Evolutionary conservation across 1,284 basidiomycete species (phyloP).

Genomic region (Naganishia albida): DNA sequence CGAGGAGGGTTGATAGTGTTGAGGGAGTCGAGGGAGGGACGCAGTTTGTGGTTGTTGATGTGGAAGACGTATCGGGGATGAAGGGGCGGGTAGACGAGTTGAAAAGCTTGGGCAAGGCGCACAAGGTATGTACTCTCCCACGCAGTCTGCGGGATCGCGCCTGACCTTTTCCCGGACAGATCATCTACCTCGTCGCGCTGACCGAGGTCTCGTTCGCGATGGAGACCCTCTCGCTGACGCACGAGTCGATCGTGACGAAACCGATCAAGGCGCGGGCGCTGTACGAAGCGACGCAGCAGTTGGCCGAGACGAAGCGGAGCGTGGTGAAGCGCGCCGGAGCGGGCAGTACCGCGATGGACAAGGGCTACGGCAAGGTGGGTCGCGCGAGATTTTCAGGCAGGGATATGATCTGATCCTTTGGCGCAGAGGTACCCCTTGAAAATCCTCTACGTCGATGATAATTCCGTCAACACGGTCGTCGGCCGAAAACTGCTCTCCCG

Average conservation of each 20-base stretch:
- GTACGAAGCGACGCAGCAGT: slow-evolving; percentile 37
- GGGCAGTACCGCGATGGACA: slow-evolving; percentile 20
- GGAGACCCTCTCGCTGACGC: slow-evolving; percentile 22
- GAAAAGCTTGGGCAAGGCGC: background rate
- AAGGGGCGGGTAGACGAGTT: background rate
- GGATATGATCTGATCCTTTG: too few relatives aligned
- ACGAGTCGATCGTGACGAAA: slow-evolving; percentile 45
- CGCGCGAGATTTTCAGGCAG: too few relatives aligned
- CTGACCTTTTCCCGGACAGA: slow-evolving; percentile 9
- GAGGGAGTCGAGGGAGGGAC: background rate
- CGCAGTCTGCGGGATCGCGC: too few relatives aligned
- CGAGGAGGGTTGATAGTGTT: background rate
- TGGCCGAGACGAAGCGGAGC: slow-evolving; percentile 2
- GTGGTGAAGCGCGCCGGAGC: background rate
- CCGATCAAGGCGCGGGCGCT: slow-evolving; percentile 47
- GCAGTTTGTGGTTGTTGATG: slow-evolving; percentile 18
- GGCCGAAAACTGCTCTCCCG: slow-evolving; percentile 36
- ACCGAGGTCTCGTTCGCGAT: slow-evolving; percentile 40
- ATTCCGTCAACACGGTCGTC: slow-evolving; percentile 47
- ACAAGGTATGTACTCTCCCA: slow-evolving; percentile 21
- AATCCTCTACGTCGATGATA: slow-evolving; percentile 52
- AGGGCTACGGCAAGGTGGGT: slow-evolving; percentile 24
- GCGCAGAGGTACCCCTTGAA: slow-evolving; percentile 38
- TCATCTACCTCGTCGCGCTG: slow-evolving; percentile 42
- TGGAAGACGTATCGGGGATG: slow-evolving; percentile 5